A percentile compares a stretch with the other conserved stretches of the same genome.
Evolutionary conservation across 768 basidiomycete genomes (phyloP).

Genomic region (Clitopilus hobsonii): DNA sequence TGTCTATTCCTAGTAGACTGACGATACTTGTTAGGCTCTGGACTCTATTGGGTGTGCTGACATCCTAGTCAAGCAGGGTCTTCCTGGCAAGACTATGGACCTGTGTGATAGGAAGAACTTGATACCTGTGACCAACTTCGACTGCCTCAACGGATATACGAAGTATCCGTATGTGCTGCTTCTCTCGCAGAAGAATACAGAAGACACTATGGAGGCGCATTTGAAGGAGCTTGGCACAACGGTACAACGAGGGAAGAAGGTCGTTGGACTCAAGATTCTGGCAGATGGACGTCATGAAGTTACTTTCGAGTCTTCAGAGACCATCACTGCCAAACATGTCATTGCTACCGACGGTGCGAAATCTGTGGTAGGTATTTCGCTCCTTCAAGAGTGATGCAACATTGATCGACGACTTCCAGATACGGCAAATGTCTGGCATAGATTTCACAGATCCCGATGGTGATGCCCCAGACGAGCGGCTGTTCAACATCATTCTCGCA

Average conservation of each 20-base stretch:
- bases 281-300: conserved; percentile 29
- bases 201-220: conserved; percentile 31
- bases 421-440: conserved; percentile 36
- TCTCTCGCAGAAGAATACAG: conserved; percentile 40
- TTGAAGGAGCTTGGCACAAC: conserved; percentile 25
- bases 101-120: conserved; percentile 23
- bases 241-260: conserved; percentile 33
- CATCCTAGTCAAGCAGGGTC: conserved; percentile 29
- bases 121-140: conserved; percentile 25
- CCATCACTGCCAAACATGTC: conserved; percentile 39
- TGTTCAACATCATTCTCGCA: conserved; percentile 39
- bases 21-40: conserved; percentile 29
- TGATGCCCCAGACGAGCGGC: conserved; percentile 15
- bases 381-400: neutral
- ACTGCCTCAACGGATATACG: conserved; percentile 32
- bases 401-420: conserved; percentile 19
- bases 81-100: conserved; percentile 19
- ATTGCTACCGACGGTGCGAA: conserved; percentile 48
- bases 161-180: conserved; percentile 37
- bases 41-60: conserved; percentile 39
- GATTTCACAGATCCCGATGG: conserved; percentile 39
- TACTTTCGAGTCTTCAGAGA: conserved; percentile 40
- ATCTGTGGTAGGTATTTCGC: conserved; percentile 29
- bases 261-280: conserved; percentile 29
- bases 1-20: neutral